phyloP scores from a whole-genome alignment of 2,329 filamentous ascomycete genomes.

The Cercospora sp. region DNA sequence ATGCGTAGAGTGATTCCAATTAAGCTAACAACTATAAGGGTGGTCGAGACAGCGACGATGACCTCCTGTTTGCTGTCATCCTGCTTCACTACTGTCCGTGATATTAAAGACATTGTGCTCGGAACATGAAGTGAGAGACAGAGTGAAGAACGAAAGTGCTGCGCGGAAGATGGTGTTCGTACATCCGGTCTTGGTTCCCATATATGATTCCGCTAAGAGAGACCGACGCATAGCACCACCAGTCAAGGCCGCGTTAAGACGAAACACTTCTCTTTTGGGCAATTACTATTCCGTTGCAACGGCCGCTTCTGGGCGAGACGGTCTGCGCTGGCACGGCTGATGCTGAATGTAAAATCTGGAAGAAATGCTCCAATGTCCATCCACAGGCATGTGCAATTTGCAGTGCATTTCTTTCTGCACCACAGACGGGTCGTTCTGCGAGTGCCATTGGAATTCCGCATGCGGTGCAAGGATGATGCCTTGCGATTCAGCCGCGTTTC shows the following conservation, averaged over 20 bases:
- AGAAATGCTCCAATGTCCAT: not conserved
- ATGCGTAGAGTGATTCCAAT: slow-evolving; percentile 19
- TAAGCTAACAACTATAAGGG: slow-evolving; percentile 15
- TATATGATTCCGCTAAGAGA: not conserved
- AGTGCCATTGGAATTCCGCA: not conserved
- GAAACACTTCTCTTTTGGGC: not conserved
- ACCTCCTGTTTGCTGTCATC: slow-evolving; percentile 18
- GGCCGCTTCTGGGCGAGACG: not conserved
- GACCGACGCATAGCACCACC: not conserved
- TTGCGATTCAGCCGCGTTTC: slow-evolving; percentile 6
- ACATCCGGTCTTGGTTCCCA: not conserved
- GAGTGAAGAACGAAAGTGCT: not conserved
- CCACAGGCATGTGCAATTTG: not conserved
- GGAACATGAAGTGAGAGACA: not conserved
- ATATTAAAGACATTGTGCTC: not conserved
- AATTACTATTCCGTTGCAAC: not conserved
- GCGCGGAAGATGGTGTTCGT: too few relatives aligned
- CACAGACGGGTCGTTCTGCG: not conserved
- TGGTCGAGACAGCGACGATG: slow-evolving; percentile 21
- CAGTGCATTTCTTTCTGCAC: not conserved
- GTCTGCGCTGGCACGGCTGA: not conserved
- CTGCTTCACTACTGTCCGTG: not conserved
- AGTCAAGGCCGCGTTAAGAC: not conserved
- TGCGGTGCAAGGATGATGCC: slow-evolving; percentile 4
- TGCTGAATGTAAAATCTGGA: not conserved